Conservation (phyloP, 2,329 filamentous ascomycete species). For the Colletotrichum cuscutae region DNA sequence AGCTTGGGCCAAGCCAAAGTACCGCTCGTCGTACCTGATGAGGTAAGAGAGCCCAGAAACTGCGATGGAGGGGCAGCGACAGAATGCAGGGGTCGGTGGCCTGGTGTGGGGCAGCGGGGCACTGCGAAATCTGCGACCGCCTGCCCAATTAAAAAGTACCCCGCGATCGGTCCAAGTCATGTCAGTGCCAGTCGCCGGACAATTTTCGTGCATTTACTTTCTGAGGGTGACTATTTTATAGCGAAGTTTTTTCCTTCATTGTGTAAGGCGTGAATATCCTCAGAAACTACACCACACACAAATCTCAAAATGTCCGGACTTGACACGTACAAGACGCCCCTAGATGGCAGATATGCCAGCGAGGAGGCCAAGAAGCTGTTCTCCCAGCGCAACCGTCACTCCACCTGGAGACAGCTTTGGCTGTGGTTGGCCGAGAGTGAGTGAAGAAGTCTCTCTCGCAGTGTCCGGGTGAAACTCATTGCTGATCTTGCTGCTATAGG, state of each 20-base stretch:
- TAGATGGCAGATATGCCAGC: conserved; percentile 79
- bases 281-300: background rate
- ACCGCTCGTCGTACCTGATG: conserved; percentile 9
- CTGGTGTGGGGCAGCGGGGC: conserved; percentile 4
- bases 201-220: background rate
- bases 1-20: conserved; percentile 31
- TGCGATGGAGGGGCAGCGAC: background rate
- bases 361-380: conserved; percentile 83
- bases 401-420: conserved; percentile 89
- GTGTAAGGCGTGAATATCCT: background rate
- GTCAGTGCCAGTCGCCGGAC: conserved; percentile 12
- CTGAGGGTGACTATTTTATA: background rate
- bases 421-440: conserved; percentile 79
- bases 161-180: conserved; percentile 21
- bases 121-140: conserved; percentile 10
- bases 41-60: conserved; percentile 10
- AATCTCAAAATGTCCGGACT: background rate
- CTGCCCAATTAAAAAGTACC: conserved; percentile 16
- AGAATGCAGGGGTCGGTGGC: background rate
- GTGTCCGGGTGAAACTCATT: background rate
- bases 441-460: background rate
- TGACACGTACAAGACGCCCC: conserved; percentile 53
- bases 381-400: conserved; percentile 77
- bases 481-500: background rate
- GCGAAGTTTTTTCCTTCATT: background rate